phyloP scores from a whole-genome alignment of 768 basidiomycete genomes.

The Kwoniella shandongensis region DNA sequence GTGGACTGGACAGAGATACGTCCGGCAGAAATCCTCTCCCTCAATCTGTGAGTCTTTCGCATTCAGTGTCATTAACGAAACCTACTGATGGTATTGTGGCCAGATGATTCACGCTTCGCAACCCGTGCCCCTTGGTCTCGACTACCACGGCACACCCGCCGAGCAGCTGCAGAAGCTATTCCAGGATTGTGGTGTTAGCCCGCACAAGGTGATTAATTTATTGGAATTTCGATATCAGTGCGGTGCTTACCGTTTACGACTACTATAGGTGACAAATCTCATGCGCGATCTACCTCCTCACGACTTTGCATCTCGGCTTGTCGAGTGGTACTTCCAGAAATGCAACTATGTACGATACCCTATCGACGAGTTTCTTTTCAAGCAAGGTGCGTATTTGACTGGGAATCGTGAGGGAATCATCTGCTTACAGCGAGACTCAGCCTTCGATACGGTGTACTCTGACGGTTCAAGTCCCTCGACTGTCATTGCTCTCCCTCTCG shows the following conservation, averaged over 20 bases:
- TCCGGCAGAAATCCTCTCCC: constrained; percentile 40
- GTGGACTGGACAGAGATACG: constrained; percentile 33
- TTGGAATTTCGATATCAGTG: neutral
- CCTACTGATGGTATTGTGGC: constrained; percentile 5
- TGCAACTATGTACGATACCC: constrained; percentile 96
- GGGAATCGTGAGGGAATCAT: neutral
- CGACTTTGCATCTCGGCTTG: constrained; percentile 69
- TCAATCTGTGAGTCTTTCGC: constrained; percentile 30
- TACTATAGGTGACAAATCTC: constrained; percentile 67
- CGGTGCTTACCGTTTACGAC: neutral
- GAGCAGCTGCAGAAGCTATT: constrained; percentile 77
- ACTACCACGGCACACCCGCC: constrained; percentile 59
- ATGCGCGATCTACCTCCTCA: constrained; percentile 82
- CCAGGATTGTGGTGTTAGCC: constrained; percentile 86
- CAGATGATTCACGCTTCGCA: neutral
- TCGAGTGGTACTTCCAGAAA: constrained; percentile 64
- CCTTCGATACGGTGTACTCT: constrained; percentile 61
- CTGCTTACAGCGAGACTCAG: constrained; percentile 47
- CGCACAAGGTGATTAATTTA: constrained; percentile 67
- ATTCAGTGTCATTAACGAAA: constrained; percentile 4
- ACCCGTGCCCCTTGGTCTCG: constrained; percentile 29
- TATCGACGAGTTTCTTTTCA: constrained; percentile 63
- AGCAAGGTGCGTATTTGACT: constrained; percentile 32
- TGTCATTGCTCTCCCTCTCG: constrained; percentile 64
- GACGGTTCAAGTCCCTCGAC: constrained; percentile 43